Evolutionary conservation across 345 rosid species (phyloP).

Genomic region (Arabidopsis suecica): DNA sequence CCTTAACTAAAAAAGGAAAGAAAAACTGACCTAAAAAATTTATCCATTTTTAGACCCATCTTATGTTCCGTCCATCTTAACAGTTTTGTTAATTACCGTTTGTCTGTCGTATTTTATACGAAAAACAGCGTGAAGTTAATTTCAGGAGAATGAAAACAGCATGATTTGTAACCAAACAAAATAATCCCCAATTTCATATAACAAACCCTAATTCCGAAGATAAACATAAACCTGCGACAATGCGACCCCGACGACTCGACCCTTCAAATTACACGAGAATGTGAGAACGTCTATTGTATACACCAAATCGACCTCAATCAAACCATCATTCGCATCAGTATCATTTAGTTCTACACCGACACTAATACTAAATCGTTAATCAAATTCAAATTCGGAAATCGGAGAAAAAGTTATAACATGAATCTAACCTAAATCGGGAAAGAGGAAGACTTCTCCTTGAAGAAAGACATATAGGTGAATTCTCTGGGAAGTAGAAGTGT

Average conservation of each 20-base stretch:
- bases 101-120: not conserved
- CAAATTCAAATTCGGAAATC: not conserved
- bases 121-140: conserved; percentile 12
- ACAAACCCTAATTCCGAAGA: conserved; percentile 10
- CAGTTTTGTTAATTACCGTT: not conserved
- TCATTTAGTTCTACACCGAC: not conserved
- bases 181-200: not conserved
- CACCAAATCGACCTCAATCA: not conserved
- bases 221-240: not conserved
- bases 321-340: not conserved
- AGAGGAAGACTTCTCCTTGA: not conserved
- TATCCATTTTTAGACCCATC: not conserved
- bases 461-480: not conserved
- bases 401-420: not conserved
- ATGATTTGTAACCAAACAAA: conserved; percentile 14
- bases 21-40: not conserved
- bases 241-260: not conserved
- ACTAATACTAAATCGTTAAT: not conserved
- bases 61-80: conserved; percentile 3
- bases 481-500: not conserved
- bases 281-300: not conserved
- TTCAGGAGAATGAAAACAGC: conserved; percentile 3
- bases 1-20: too few species aligned
- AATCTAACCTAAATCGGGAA: conserved; percentile 2
- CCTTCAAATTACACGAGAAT: not conserved